These are phyloP conservation scores for Gonapodya sp. DNA, from an alignment of 192 early-diverging fungal species.

Conservation along the genomic window DNA sequence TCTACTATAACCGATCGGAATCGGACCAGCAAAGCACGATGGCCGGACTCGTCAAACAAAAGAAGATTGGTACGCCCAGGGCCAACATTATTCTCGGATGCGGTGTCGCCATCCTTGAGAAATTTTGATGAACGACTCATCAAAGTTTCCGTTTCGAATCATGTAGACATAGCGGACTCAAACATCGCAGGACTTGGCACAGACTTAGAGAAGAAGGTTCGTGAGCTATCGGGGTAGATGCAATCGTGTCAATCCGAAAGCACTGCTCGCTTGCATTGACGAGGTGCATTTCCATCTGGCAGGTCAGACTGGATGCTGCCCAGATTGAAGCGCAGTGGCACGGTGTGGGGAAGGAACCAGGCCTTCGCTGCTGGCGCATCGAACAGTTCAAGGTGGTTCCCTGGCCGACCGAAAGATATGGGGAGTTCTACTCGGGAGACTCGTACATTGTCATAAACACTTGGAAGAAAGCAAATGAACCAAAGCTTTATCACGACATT, in stretches of 20 bases:
- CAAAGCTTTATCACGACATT: slow-evolving; percentile 60
- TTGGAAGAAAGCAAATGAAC: slow-evolving; percentile 44
- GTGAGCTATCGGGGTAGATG: too few species aligned
- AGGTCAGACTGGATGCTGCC: slow-evolving; percentile 45
- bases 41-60: neutral
- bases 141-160: too few species aligned
- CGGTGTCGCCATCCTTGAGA: neutral
- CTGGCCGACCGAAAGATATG: slow-evolving; percentile 47
- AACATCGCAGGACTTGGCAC: slow-evolving; percentile 51
- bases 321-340: slow-evolving; percentile 50
- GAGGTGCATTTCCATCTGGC: slow-evolving; percentile 18
- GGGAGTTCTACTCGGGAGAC: slow-evolving; percentile 62
- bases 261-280: neutral
- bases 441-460: slow-evolving; percentile 68
- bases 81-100: neutral
- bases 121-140: neutral
- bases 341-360: slow-evolving; percentile 36
- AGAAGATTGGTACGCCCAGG: neutral
- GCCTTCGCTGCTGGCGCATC: slow-evolving; percentile 67
- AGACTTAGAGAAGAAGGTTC: slow-evolving; percentile 9
- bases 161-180: slow-evolving; percentile 37
- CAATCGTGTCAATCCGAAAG: too few species aligned
- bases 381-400: slow-evolving; percentile 64
- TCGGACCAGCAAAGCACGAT: neutral
- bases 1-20: neutral